Evolutionary conservation across 2,329 filamentous ascomycete genomes (phyloP).

Genomic region (Pseudocercospora fijiensis): DNA sequence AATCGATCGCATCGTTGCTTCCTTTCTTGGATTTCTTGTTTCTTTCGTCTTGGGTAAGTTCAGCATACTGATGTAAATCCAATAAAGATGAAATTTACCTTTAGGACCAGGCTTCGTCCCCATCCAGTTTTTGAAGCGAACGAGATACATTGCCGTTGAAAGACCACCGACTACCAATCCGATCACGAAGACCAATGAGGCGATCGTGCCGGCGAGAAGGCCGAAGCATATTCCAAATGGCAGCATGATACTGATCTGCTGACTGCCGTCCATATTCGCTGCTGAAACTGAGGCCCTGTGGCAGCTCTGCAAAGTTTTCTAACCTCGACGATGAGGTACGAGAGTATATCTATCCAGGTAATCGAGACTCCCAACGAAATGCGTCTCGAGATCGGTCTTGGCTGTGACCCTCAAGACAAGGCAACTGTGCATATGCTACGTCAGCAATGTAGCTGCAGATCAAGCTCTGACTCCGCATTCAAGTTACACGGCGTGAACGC

Average conservation of each 20-base stretch:
- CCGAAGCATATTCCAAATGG: background rate
- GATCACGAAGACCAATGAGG: background rate
- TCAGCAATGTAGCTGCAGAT: no score
- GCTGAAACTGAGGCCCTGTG: background rate
- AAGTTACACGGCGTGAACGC: no score
- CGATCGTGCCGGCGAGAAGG: background rate
- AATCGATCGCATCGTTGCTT: background rate
- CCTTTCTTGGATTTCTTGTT: background rate
- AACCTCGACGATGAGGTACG: no score
- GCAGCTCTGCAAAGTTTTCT: no score
- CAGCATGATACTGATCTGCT: background rate
- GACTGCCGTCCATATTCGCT: background rate
- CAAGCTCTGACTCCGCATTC: no score
- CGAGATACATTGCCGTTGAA: background rate
- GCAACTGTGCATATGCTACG: no score
- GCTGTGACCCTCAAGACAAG: no score
- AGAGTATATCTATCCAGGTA: no score
- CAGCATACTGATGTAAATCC: background rate
- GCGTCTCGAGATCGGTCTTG: no score
- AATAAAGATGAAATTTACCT: background rate
- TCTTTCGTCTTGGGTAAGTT: background rate
- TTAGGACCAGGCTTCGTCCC: background rate
- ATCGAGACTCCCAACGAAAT: no score
- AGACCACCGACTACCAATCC: background rate
- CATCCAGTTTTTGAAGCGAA: background rate